These are phyloP conservation scores for rapeseed (Brassica napus) DNA, from an alignment of 345 rosid species.

Conservation along the genomic window Da-Ae NC_063451.1:20317001-20317500, in stretches of 20 bases:
- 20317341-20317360: no score
- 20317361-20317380: no score
- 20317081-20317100: neutral
- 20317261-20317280: no score
- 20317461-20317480: no score
- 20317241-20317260: neutral
- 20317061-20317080: neutral
- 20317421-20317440: no score
- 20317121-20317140: neutral
- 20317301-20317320: no score
- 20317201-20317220: neutral
- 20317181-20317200: neutral
- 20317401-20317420: no score
- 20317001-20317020: neutral
- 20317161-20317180: neutral
- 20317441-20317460: no score
- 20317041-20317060: slow-evolving; percentile 25
- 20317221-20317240: neutral
- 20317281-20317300: no score
- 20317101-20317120: neutral
- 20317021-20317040: slow-evolving; percentile 38
- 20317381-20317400: no score
- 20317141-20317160: neutral
- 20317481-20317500: no score
- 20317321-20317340: no score